phyloP scores from a whole-genome alignment of 768 basidiomycete species.

The Russula earlei region DNA sequence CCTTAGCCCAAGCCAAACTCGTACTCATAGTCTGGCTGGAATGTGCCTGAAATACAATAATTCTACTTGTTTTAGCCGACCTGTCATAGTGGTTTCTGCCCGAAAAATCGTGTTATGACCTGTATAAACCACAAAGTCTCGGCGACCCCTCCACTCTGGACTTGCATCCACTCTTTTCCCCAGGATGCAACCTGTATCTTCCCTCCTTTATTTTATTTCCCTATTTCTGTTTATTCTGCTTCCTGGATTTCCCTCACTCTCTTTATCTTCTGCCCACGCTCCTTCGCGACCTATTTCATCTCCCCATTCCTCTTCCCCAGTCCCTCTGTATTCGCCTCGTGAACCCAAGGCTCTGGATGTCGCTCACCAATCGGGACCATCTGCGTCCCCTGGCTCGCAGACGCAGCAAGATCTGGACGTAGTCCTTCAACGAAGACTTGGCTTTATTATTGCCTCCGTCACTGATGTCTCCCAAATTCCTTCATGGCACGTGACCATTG shows the following conservation, averaged over 20 bases:
- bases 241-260: no score
- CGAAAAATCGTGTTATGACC: no score
- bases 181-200: neutral
- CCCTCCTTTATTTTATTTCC: neutral
- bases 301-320: neutral
- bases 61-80: no score
- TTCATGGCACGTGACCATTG: slow-evolving; percentile 3
- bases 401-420: slow-evolving; percentile 14
- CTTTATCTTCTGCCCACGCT: neutral
- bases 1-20: no score
- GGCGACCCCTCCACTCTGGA: no score
- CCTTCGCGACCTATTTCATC: neutral
- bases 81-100: no score
- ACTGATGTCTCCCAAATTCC: neutral
- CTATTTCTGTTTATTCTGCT: neutral
- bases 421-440: slow-evolving; percentile 10
- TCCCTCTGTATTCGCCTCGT: neutral
- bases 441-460: slow-evolving; percentile 6
- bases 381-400: neutral
- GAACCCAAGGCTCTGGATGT: neutral
- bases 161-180: slow-evolving; percentile 2
- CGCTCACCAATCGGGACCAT: neutral
- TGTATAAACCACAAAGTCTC: no score
- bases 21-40: no score
- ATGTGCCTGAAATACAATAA: no score